A percentile compares a stretch with the other conserved stretches of the same genome.
Conservation (phyloP, 1,284 basidiomycete genomes). For the Leccinum griseonigrum region DNA sequence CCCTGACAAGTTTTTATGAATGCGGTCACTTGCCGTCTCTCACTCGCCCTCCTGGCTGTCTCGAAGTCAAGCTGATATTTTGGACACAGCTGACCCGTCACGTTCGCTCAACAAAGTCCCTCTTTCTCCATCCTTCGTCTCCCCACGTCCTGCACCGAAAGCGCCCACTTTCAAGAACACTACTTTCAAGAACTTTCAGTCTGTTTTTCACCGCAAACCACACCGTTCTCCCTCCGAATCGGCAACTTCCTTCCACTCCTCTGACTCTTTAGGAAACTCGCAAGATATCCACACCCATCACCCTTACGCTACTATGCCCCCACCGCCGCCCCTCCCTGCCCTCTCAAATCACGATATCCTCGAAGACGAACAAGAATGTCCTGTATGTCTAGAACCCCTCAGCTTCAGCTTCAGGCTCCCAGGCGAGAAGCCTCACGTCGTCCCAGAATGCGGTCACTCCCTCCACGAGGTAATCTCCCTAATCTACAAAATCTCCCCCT, state of each 20-base stretch:
- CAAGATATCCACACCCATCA: conserved; percentile 22
- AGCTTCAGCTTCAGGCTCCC: conserved; percentile 84
- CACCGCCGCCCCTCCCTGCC: conserved; percentile 62
- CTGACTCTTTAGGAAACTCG: conserved; percentile 27
- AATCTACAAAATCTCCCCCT: not conserved
- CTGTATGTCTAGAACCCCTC: conserved; percentile 88
- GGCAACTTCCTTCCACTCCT: conserved; percentile 36
- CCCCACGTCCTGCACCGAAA: conserved; percentile 39
- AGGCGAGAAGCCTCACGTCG: conserved; percentile 95
- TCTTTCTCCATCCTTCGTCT: conserved; percentile 43
- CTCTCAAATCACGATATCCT: conserved; percentile 58
- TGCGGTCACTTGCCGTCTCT: conserved; percentile 18
- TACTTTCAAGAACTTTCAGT: conserved; percentile 1
- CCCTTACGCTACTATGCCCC: conserved; percentile 54
- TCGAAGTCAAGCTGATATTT: conserved; percentile 18
- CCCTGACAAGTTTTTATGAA: conserved; percentile 7
- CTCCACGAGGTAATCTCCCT: conserved; percentile 77
- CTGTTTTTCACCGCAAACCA: conserved; percentile 20
- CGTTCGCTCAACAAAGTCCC: conserved; percentile 29
- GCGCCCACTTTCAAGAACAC: conserved; percentile 26
- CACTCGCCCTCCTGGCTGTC: conserved; percentile 21
- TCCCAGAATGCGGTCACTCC: conserved; percentile 96
- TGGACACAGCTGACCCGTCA: conserved; percentile 16
- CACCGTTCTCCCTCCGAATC: conserved; percentile 31
- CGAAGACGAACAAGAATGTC: conserved; percentile 83